phyloP scores from a whole-genome alignment of 208 protist genomes.

The Trypanosoma vivax region DNA sequence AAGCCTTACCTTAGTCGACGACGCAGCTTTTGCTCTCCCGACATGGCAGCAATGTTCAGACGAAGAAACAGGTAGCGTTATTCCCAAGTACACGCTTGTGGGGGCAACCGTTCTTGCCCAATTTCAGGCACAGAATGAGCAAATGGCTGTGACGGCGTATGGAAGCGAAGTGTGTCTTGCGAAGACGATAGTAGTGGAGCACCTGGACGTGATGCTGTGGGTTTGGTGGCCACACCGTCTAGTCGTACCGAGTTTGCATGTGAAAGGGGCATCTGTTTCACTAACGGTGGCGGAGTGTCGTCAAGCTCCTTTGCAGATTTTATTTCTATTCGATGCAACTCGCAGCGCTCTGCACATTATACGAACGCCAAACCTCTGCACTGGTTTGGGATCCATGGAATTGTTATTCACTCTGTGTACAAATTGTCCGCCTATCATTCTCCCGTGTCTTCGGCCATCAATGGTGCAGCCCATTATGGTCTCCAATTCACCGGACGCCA shows the following conservation, averaged over 20 bases:
- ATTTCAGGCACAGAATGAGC: constrained; percentile 17
- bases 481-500: constrained; percentile 47
- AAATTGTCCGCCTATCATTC: constrained; percentile 38
- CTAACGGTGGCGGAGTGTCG: constrained; percentile 40
- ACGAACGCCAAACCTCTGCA: constrained; percentile 42
- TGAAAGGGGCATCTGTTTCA: constrained; percentile 39
- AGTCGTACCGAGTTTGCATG: constrained; percentile 28
- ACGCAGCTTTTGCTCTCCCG: neutral
- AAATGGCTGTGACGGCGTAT: constrained; percentile 9
- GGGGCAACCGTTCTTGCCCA: constrained; percentile 18
- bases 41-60: neutral
- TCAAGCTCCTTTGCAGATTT: constrained; percentile 12
- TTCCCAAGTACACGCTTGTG: constrained; percentile 11
- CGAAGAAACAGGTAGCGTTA: neutral
- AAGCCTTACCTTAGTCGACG: constrained; percentile 1
- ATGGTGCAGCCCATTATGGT: constrained; percentile 59
- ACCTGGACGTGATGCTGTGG: constrained; percentile 45
- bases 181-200: constrained; percentile 13
- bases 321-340: constrained; percentile 63
- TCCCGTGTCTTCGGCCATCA: constrained; percentile 40
- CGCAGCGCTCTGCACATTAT: constrained; percentile 30
- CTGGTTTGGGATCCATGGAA: constrained; percentile 25
- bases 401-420: constrained; percentile 43
- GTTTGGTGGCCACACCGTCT: constrained; percentile 63
- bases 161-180: constrained; percentile 18